phyloP scores from a whole-genome alignment of 2,329 filamentous ascomycete genomes.

The Lecanicillium sp. region DNA sequence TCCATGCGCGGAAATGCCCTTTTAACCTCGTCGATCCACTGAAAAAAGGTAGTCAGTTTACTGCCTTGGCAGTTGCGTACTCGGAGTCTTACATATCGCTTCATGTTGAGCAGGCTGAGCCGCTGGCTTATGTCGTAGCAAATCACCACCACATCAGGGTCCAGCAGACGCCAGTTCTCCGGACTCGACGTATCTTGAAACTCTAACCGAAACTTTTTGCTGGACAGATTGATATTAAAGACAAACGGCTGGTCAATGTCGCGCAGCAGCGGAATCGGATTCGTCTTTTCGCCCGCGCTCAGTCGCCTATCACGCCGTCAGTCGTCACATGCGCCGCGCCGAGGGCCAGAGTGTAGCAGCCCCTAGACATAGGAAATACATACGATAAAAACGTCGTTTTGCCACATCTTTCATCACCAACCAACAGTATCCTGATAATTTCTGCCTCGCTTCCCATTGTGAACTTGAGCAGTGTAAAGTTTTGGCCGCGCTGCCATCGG shows the following conservation, averaged over 20 bases:
- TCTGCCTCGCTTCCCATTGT: conserved; percentile 38
- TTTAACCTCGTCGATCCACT: conserved; percentile 55
- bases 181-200: conserved; percentile 56
- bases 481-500: background rate
- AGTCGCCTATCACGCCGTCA: conserved; percentile 38
- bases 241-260: conserved; percentile 57
- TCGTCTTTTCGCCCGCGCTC: conserved; percentile 38
- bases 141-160: conserved; percentile 52
- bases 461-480: background rate
- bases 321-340: background rate
- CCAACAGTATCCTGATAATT: conserved; percentile 46
- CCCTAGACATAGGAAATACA: conserved; percentile 25
- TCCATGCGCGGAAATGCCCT: conserved; percentile 41
- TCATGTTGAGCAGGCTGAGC: conserved; percentile 52
- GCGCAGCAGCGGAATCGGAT: conserved; percentile 43
- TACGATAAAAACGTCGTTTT: conserved; percentile 59
- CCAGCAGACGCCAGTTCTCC: conserved; percentile 52
- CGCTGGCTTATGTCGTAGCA: conserved; percentile 59
- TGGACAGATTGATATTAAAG: conserved; percentile 44
- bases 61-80: no score
- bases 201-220: conserved; percentile 44
- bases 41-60: no score
- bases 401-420: conserved; percentile 55
- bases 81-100: conserved; percentile 47
- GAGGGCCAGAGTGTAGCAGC: background rate